Conservation (phyloP, 305 asterid genomes). For the Fraxinus nigra region DNA sequence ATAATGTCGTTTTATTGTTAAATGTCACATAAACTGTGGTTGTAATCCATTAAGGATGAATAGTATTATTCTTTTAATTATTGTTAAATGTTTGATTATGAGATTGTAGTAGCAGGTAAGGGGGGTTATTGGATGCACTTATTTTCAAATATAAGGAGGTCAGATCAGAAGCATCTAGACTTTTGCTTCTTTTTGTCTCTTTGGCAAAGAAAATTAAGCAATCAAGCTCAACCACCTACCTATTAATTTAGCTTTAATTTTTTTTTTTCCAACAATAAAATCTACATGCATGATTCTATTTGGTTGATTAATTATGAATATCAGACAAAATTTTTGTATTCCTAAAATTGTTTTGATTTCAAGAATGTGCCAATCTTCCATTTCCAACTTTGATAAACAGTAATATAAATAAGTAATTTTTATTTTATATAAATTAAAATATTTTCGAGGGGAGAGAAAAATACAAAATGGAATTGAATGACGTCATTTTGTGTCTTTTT, state of each 20-base stretch:
- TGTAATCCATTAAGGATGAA: too few relatives aligned
- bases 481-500: too few relatives aligned
- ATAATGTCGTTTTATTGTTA: neutral
- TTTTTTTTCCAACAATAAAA: neutral
- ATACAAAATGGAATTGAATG: too few relatives aligned
- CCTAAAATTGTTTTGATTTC: neutral
- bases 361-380: neutral
- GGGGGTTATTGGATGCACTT: neutral
- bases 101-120: neutral
- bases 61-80: too few relatives aligned
- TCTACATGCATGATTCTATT: neutral
- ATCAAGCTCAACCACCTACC: constrained; percentile 27
- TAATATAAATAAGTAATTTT: too few relatives aligned
- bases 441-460: neutral
- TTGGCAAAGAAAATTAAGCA: constrained; percentile 12
- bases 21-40: too few relatives aligned
- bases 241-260: neutral
- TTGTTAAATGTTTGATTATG: neutral
- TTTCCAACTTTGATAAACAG: neutral
- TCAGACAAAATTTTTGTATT: neutral
- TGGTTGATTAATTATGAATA: neutral
- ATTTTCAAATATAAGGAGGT: constrained; percentile 9
- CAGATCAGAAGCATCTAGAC: constrained; percentile 16
- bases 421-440: too few relatives aligned
- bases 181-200: constrained; percentile 7